Percentiles rank a stretch among this genome's conserved stretches.
Evolutionary conservation across 495 filamentous ascomycete genomes (phyloP).

Genomic region (Penicillium roqueforti): DNA sequence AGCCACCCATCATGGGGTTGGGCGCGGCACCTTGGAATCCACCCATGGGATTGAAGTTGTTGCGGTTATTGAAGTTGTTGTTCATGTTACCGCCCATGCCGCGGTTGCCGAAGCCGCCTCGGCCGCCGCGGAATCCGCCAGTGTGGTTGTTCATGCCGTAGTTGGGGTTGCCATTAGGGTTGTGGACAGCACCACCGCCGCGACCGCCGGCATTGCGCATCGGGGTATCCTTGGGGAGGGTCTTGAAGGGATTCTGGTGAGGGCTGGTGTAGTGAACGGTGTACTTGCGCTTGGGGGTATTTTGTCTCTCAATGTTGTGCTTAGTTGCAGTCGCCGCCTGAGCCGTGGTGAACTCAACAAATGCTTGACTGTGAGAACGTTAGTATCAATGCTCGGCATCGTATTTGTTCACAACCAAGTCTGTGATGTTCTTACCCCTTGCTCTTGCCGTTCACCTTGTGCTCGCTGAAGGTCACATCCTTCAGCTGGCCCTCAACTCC

Average conservation of each 20-base stretch:
- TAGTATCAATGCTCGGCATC: background rate
- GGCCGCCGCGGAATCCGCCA: constrained; percentile 48
- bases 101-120: constrained; percentile 43
- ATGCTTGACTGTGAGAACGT: constrained; percentile 66
- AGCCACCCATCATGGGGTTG: constrained; percentile 60
- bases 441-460: constrained; percentile 98
- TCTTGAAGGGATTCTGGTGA: constrained; percentile 80
- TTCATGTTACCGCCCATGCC: constrained; percentile 36
- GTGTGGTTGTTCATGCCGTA: constrained; percentile 19
- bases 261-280: constrained; percentile 73
- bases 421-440: constrained; percentile 70
- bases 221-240: constrained; percentile 85
- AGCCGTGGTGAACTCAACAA: constrained; percentile 76
- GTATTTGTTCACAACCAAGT: background rate
- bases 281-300: constrained; percentile 61
- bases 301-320: constrained; percentile 67
- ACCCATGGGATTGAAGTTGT: constrained; percentile 53
- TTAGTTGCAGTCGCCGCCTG: constrained; percentile 86
- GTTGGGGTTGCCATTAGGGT: background rate
- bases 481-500: constrained; percentile 78
- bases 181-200: constrained; percentile 2
- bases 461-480: constrained; percentile 93
- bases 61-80: constrained; percentile 42
- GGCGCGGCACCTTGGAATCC: constrained; percentile 44
- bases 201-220: constrained; percentile 61